phyloP scores from a whole-genome alignment of 2,329 filamentous ascomycete genomes.

The Botrytis porri region DNA sequence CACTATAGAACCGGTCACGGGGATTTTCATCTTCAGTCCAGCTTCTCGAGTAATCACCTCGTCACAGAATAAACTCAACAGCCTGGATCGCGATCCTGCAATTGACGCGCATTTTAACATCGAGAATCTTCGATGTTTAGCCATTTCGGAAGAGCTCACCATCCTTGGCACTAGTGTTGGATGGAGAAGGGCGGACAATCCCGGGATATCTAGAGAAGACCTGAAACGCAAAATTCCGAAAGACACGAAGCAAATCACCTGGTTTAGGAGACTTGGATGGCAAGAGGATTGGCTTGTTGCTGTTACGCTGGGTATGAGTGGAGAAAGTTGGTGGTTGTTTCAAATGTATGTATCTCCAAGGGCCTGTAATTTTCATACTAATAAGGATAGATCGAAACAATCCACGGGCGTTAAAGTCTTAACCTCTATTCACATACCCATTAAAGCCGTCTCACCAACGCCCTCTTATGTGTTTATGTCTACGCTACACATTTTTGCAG shows the following conservation, averaged over 20 bases:
- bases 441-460: slow-evolving; percentile 31
- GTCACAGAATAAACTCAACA: slow-evolving; percentile 64
- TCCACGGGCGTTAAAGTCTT: slow-evolving; percentile 28
- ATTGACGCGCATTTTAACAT: slow-evolving; percentile 57
- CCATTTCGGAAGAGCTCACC: slow-evolving; percentile 59
- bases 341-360: slow-evolving; percentile 47
- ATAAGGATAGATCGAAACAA: slow-evolving; percentile 20
- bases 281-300: slow-evolving; percentile 68
- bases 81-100: slow-evolving; percentile 50
- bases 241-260: slow-evolving; percentile 61
- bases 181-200: slow-evolving; percentile 52
- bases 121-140: slow-evolving; percentile 59
- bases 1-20: slow-evolving; percentile 73
- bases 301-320: slow-evolving; percentile 65
- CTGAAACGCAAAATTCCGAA: slow-evolving; percentile 58
- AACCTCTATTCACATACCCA: slow-evolving; percentile 31
- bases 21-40: slow-evolving; percentile 69
- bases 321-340: slow-evolving; percentile 77
- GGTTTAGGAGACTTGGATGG: slow-evolving; percentile 74
- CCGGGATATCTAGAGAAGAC: slow-evolving; percentile 50
- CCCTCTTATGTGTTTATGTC: slow-evolving; percentile 38
- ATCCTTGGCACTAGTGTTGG: slow-evolving; percentile 59
- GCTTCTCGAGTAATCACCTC: slow-evolving; percentile 54
- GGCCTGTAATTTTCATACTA: slow-evolving; percentile 1
- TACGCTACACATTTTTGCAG: slow-evolving; percentile 40